phyloP scores from a whole-genome alignment of 768 basidiomycete species.

The Psilocybe sp. region DNA sequence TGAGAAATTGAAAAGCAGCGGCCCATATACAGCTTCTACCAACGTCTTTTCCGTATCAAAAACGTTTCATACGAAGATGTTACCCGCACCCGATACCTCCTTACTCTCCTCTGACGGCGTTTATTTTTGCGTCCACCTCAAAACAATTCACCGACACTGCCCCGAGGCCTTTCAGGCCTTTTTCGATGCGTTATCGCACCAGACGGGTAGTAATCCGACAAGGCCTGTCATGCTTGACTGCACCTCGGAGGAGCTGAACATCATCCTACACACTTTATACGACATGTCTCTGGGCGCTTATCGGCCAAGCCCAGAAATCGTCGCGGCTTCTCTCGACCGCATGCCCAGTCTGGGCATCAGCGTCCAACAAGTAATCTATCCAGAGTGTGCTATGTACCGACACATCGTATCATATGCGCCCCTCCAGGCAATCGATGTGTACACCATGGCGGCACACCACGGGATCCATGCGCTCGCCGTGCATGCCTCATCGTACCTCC shows the following conservation, averaged over 20 bases:
- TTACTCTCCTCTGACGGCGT: constrained; percentile 56
- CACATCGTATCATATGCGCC: constrained; percentile 29
- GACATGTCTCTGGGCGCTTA: constrained; percentile 45
- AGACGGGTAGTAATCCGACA: too few relatives aligned
- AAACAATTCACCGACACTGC: constrained; percentile 41
- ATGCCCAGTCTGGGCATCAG: constrained; percentile 19
- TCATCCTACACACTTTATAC: constrained; percentile 54
- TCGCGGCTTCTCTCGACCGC: constrained; percentile 39
- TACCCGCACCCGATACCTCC: constrained; percentile 22
- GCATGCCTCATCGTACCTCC: constrained; percentile 32
- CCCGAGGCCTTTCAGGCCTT: constrained; percentile 41
- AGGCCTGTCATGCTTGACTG: constrained; percentile 37
- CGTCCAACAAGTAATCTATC: constrained; percentile 20
- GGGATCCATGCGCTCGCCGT: constrained; percentile 34
- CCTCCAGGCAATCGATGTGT: constrained; percentile 34
- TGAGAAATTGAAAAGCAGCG: too few relatives aligned
- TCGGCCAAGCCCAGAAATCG: constrained; percentile 43
- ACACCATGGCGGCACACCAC: constrained; percentile 33
- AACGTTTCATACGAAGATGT: constrained; percentile 20
- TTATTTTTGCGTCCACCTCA: constrained; percentile 58
- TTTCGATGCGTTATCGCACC: constrained; percentile 18
- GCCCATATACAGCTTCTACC: too few relatives aligned
- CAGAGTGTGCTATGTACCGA: constrained; percentile 22
- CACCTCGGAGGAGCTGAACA: constrained; percentile 43
- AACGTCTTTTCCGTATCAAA: constrained; percentile 19